Base-by-base conservation (phyloP, 371 early-diverging fungal genomes). In the Rhizopus delemar region DNA sequence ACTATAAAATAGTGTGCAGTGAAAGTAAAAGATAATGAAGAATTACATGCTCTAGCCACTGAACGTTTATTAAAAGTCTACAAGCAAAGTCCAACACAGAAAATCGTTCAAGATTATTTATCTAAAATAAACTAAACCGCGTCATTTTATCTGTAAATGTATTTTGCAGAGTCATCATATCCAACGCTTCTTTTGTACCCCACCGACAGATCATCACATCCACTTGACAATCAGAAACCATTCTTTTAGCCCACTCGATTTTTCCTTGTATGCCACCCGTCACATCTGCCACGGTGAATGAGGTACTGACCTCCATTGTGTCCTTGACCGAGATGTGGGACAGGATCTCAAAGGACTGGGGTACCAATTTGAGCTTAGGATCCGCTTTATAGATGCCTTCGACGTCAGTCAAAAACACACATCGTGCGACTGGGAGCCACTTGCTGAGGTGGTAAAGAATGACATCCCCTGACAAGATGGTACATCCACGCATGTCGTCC, bases 21-120 rank as follows among this genome's bases (percentile, higher is more conserved):
- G 62, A 68, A 13, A 60, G 53, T 51, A 52, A 62, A 15, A 56
- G 55, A n/a, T 53, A 61, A 13, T 6, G 65, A 70, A 36, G 82
- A 83, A 52, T 65, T 87, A 63, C 74, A 80, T 41, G 78, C 67
- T 4, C 66, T 90, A 33, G 85, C 90, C n/a, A 86, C 87, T 8
- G 88, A 90, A 57, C 86, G 90, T 16, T 65, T 90, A 62, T 65
- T 86, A 41, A 62, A 60, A 16, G 61, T 70, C 1, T 67, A 79
- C 51, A 51, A 68, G 35, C 61, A 66, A 13, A 61, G 53, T 45
- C 57, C 61, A 9, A 57, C 56, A 28, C 60, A 59, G n/a, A 55
- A 66, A 31, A 43, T 70, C n/a, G 66, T 71, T 11, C 68, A 66
- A 56, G 66, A 65, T 1, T 77, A 73, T 49, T 65, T 77, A 41